Base-by-base conservation (phyloP, 345 rosid genomes). In the Crucihimalaya himalaica region DNA sequence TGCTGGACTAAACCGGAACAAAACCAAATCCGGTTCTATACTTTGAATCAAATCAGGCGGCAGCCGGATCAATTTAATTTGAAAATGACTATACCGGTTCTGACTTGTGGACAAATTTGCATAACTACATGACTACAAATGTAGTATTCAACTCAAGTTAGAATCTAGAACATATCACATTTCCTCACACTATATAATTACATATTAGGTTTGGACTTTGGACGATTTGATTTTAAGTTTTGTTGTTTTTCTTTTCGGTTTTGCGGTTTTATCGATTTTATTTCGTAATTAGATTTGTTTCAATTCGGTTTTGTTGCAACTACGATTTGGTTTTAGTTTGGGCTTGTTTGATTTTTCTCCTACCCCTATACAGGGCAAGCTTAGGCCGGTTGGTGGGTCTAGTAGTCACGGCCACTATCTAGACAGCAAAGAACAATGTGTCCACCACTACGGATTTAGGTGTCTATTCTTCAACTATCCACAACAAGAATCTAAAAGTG, bases 21-120 rank as follows among this genome's bases (percentile, higher is more conserved):
- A 16, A 50, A 71, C 52, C 61, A 42, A 60, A 11, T 29, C 68
- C 40, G 68, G 68, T 71, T 59, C 28, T 34, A 7, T 48, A 18
- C 19, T 47, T 48, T 23, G 25, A 14, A 45, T 6, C 18, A 12
- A 58, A 32, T 46, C 66, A 35, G 63, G 43, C 34, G 47, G 23
- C 1, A 45, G 31, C 73, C 42, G 31, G 21, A 14, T 40, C 39
- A 43, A 10, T 62, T 61, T 15, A 61, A 0, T 59, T 59, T 59
- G 8, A 13, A 20, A 9, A 4, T 8, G 40, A 1, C 29, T 19
- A 58, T 58, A 32, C 71, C 60, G 71, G 60, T 66, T 50, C 40
- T 15, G 29, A 47, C 28, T 46, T 63, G 35, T 40, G 15, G 51
- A 42, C 52, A 25, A 12, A 4, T 21, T 39, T 60, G 48, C 58